Conservation (phyloP, 2,329 filamentous ascomycete species). For the Ceratocystis destructans region DNA sequence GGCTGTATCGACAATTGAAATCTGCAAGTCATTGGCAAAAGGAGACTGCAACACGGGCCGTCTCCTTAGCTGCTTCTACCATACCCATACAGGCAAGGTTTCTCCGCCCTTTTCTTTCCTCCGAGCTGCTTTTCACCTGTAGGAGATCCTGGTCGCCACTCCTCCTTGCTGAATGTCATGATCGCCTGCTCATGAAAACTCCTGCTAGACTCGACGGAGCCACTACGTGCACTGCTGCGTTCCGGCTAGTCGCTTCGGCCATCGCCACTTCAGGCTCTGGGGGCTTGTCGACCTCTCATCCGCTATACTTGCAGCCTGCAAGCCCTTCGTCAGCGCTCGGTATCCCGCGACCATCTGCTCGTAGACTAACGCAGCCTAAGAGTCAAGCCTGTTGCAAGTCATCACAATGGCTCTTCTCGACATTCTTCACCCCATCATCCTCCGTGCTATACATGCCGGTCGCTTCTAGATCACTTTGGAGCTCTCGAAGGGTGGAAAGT, state of each 20-base stretch:
- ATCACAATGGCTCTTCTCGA: constrained; percentile 30
- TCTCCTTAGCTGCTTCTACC: not conserved
- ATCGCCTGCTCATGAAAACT: constrained; percentile 41
- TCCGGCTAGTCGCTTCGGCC: constrained; percentile 28
- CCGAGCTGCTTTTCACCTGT: not conserved
- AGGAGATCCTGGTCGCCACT: not conserved
- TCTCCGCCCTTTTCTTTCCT: too few relatives aligned
- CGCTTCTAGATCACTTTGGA: constrained; percentile 11
- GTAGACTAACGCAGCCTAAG: not conserved
- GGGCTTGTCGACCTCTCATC: not conserved
- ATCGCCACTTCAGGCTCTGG: not conserved
- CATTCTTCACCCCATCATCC: constrained; percentile 25
- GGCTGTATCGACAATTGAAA: constrained; percentile 1
- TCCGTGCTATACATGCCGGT: constrained; percentile 13
- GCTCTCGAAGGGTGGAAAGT: not conserved
- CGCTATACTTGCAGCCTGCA: not conserved
- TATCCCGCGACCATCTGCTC: not conserved
- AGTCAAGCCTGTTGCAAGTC: constrained; percentile 14
- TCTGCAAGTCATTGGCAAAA: not conserved
- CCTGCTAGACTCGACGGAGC: constrained; percentile 45
- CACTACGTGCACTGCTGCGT: constrained; percentile 41
- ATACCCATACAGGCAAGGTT: not conserved
- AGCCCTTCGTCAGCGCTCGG: not conserved
- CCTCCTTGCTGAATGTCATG: constrained; percentile 9
- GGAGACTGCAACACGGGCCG: not conserved